Evolutionary conservation across 2,329 filamentous ascomycete species (phyloP), one percentile per base, ranked within the genome.

Genomic region (Thermothelomyces thermophilus): DNA sequence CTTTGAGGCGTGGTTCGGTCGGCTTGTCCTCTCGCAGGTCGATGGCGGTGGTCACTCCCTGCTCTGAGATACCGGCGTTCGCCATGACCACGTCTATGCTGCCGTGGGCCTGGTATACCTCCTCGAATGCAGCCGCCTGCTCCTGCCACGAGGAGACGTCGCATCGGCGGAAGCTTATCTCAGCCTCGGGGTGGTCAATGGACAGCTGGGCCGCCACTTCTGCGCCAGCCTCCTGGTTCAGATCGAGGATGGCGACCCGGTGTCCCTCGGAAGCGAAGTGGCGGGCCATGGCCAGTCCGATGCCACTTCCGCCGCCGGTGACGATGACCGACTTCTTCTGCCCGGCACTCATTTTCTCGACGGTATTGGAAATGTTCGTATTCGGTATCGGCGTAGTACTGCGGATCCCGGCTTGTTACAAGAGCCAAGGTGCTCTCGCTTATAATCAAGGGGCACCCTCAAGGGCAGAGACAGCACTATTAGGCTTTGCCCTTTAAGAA

Each of bases 31-130:
- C 37, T 54, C 43, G 28, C 9, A 71, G 58, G n/a, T 63, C 63
- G 6, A 61, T 56, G 7, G 66, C 34, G 16, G 60, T 63, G 34
- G 62, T 64, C 3, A 44, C 46, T 1, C 66, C 70, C 46, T 67
- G 64, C 58, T 72, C 70, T 0, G 70, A 70, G 30, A 77, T 68
- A 1, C 73, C 74, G 0, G 74, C 73, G 55, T 76, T 76, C 22
- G 73, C 73, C 59, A 75, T 69, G 6, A 75, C 73, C 3, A 74
- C 55, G 50, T 77, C 72, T 16, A 76, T 52, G 10, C 47, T 46
- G 6, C 61, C 60, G 19, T 60, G 58, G 13, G 56, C 45, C 2
- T 40, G 37, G 41, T 56, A 59, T 8, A 64, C 58, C n/a, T 56
- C 45, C 22, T 54, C 50, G 47, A 66, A 69, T 0, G 50, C 55